Evolutionary conservation across 768 basidiomycete species (phyloP).

Genomic region (Pleurotus djamor): DNA sequence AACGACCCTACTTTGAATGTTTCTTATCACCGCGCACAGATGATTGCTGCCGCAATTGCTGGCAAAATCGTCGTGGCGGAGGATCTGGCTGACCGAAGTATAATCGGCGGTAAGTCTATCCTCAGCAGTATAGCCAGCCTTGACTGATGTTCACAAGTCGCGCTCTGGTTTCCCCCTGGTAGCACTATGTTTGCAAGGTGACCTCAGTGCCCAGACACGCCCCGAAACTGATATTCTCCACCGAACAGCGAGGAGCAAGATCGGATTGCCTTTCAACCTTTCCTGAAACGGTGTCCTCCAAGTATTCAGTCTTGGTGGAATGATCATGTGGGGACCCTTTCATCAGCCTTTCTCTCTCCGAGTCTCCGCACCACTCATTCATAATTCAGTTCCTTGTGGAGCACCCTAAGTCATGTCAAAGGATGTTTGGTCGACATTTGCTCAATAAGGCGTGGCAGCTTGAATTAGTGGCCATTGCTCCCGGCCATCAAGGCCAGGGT

Average conservation of each 20-base stretch:
- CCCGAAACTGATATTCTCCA: slow-evolving; percentile 5
- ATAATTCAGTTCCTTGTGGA: background rate
- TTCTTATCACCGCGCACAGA: slow-evolving; percentile 7
- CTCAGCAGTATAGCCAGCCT: background rate
- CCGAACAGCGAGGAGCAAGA: slow-evolving; percentile 4
- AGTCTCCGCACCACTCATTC: background rate
- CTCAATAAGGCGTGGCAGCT: slow-evolving; percentile 5
- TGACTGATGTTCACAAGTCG: background rate
- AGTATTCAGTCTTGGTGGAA: slow-evolving; percentile 1
- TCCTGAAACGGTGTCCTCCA: background rate
- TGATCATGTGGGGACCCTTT: background rate
- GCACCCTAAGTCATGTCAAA: slow-evolving; percentile 5
- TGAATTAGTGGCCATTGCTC: slow-evolving; percentile 5
- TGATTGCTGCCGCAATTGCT: slow-evolving; percentile 5
- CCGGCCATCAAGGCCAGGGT: slow-evolving; percentile 5
- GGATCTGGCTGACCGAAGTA: background rate
- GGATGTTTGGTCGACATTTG: slow-evolving; percentile 3
- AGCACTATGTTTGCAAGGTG: slow-evolving; percentile 5
- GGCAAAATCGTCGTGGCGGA: slow-evolving; percentile 7
- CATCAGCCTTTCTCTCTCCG: background rate
- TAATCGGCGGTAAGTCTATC: background rate
- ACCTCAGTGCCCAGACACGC: slow-evolving; percentile 5
- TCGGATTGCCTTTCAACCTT: slow-evolving; percentile 2
- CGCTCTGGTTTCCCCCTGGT: slow-evolving; percentile 2
- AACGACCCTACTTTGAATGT: slow-evolving; percentile 5